Evolutionary conservation across 208 protist genomes (phyloP).

Genomic region (Leishmania braziliensis): DNA sequence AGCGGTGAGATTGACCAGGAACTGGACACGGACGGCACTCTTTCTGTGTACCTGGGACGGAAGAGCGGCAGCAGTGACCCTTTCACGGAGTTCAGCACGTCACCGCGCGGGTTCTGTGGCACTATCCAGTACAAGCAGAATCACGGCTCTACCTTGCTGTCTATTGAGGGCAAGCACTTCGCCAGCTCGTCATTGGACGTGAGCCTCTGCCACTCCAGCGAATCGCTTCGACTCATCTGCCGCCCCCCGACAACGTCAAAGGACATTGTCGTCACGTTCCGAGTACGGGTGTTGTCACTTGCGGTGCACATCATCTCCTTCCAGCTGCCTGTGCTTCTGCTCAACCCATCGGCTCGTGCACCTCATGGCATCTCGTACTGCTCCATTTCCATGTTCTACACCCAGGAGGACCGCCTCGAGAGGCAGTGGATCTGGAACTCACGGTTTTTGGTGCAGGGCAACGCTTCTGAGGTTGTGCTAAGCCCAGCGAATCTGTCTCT

Average conservation of each 20-base stretch:
- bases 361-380: slow-evolving; percentile 36
- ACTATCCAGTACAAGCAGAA: slow-evolving; percentile 84
- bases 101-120: slow-evolving; percentile 82
- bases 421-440: slow-evolving; percentile 66
- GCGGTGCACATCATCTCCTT: slow-evolving; percentile 32
- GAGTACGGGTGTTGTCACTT: slow-evolving; percentile 27
- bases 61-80: slow-evolving; percentile 77
- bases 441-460: slow-evolving; percentile 42
- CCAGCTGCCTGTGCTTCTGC: slow-evolving; percentile 25
- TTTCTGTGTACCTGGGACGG: slow-evolving; percentile 78
- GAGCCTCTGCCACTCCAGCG: slow-evolving; percentile 32
- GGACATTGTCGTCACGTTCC: slow-evolving; percentile 21
- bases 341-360: slow-evolving; percentile 17
- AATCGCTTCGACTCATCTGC: slow-evolving; percentile 33
- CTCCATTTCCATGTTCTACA: slow-evolving; percentile 36
- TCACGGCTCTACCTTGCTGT: slow-evolving; percentile 53
- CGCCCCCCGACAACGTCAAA: slow-evolving; percentile 26
- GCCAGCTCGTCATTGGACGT: slow-evolving; percentile 8
- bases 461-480: slow-evolving; percentile 39
- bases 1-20: slow-evolving; percentile 66
- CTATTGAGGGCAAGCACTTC: slow-evolving; percentile 49
- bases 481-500: slow-evolving; percentile 27
- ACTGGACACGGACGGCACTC: slow-evolving; percentile 80
- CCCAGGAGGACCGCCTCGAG: slow-evolving; percentile 12
- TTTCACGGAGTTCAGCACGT: slow-evolving; percentile 69